Conservation (phyloP, 192 early-diverging fungal genomes). For the Entomortierella beljakovae region DNA sequence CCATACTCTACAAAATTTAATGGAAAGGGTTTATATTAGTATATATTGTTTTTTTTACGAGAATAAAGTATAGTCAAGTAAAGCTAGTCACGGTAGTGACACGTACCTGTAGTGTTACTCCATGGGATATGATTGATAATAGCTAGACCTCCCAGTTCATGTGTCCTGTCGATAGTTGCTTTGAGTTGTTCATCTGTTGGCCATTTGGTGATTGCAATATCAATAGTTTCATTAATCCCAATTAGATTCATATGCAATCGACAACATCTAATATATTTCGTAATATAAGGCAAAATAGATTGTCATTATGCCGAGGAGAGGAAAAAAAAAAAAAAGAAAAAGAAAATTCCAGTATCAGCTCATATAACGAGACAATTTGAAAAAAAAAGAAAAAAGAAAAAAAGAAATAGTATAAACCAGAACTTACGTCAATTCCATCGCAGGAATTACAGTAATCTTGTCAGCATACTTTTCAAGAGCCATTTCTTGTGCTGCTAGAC, state of each 20-base stretch:
- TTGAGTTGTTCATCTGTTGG: slow-evolving; percentile 73
- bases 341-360: background rate
- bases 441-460: slow-evolving; percentile 71
- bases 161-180: slow-evolving; percentile 66
- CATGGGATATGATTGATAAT: slow-evolving; percentile 86
- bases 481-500: slow-evolving; percentile 66
- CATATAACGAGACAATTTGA: background rate
- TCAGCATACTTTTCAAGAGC: slow-evolving; percentile 63
- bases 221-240: slow-evolving; percentile 67
- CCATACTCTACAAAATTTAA: slow-evolving; percentile 51
- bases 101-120: slow-evolving; percentile 71
- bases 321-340: background rate
- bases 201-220: slow-evolving; percentile 54
- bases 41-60: no score
- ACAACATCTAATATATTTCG: slow-evolving; percentile 59
- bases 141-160: slow-evolving; percentile 75
- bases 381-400: background rate
- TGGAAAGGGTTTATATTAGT: no score
- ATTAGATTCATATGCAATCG: slow-evolving; percentile 81
- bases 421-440: slow-evolving; percentile 71
- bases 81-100: no score
- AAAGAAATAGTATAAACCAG: background rate
- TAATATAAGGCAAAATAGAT: slow-evolving; percentile 3
- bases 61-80: no score
- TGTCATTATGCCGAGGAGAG: slow-evolving; percentile 7